phyloP scores from a whole-genome alignment of 2,329 filamentous ascomycete genomes.

The Cercospora nicotianae region DNA sequence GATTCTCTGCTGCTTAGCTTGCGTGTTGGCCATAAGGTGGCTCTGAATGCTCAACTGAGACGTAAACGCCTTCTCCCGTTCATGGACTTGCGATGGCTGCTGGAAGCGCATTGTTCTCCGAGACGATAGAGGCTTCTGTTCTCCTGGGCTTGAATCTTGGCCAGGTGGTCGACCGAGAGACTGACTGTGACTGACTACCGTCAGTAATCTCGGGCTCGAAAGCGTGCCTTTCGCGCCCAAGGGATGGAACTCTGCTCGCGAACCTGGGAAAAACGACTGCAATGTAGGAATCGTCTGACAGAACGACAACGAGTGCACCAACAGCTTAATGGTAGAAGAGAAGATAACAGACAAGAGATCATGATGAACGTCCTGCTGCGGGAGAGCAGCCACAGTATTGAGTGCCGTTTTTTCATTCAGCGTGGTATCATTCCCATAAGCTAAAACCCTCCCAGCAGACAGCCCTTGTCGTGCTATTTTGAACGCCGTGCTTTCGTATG shows the following conservation, averaged over 20 bases:
- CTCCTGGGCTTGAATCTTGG: no score
- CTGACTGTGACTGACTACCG: no score
- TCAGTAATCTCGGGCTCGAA: no score
- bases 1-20: no score
- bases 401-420: conserved; percentile 24
- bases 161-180: no score
- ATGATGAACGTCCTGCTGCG: conserved; percentile 24
- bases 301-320: not conserved
- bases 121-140: not conserved
- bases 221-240: not conserved
- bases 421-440: conserved; percentile 28
- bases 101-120: no score
- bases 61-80: no score
- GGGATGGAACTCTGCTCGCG: not conserved
- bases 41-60: no score
- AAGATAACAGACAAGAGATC: conserved; percentile 15
- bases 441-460: conserved; percentile 25
- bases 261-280: not conserved
- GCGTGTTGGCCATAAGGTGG: no score
- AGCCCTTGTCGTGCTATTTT: conserved; percentile 26
- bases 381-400: conserved; percentile 28
- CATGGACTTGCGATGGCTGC: no score
- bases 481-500: conserved; percentile 26
- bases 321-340: not conserved
- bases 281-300: not conserved